A percentile compares a stretch with the other conserved stretches of the same genome.
phyloP scores from a whole-genome alignment of 1,139 yeast genomes.

The Yamadazyma epiphylla region DNA sequence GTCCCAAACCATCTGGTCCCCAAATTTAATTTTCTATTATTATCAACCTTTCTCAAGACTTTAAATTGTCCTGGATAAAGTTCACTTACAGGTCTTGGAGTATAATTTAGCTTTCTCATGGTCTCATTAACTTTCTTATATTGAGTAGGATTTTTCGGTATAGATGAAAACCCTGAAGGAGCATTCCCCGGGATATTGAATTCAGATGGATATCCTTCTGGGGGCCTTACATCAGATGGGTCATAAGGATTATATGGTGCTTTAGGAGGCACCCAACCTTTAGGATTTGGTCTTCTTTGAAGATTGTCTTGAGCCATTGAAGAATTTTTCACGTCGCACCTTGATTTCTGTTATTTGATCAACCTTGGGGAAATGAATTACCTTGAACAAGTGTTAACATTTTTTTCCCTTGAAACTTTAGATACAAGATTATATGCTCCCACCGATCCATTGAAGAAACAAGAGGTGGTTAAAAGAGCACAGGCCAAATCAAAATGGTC shows the following conservation, averaged over 20 bases:
- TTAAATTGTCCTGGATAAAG: conserved; percentile 78
- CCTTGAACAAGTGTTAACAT: conserved; percentile 24
- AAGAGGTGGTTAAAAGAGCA: conserved; percentile 40
- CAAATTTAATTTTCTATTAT: conserved; percentile 50
- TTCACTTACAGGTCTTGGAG: conserved; percentile 74
- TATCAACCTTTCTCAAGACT: conserved; percentile 59
- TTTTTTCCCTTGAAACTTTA: conserved; percentile 71
- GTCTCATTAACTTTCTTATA: conserved; percentile 69
- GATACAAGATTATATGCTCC: conserved; percentile 71
- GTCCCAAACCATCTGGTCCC: conserved; percentile 55
- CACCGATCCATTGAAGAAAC: conserved; percentile 38
- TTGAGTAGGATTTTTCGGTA: conserved; percentile 67
- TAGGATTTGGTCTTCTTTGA: conserved; percentile 68
- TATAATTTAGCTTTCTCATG: conserved; percentile 68
- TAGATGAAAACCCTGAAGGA: conserved; percentile 54
- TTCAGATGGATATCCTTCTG: conserved; percentile 85
- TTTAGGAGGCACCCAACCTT: conserved; percentile 77
- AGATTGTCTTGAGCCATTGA: conserved; percentile 9
- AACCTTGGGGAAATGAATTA: conserved; percentile 8
- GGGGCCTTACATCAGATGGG: conserved; percentile 70
- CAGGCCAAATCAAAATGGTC: conserved; percentile 61
- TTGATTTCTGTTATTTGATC: not conserved
- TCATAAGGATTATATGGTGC: conserved; percentile 88
- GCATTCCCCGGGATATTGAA: conserved; percentile 53
- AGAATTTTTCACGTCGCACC: not conserved